Evolutionary conservation across 768 basidiomycete species (phyloP).

Genomic region (Basidioascus undulatus): DNA sequence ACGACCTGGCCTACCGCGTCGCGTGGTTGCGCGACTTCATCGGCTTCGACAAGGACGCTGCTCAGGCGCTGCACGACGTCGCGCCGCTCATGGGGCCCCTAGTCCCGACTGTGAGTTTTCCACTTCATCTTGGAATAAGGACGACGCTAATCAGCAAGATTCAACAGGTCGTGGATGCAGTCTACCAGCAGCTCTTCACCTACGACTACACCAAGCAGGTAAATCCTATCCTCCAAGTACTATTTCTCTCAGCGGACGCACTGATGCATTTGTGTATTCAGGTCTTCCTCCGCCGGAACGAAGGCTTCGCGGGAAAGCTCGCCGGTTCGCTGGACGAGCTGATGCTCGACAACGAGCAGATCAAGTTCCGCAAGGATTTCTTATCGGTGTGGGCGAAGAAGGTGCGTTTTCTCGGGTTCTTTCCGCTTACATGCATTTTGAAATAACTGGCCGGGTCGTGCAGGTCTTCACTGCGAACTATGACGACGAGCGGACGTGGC

Average conservation of each 20-base stretch:
- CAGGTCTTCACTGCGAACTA: too few species aligned
- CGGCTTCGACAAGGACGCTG: constrained; percentile 1
- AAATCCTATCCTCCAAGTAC: too few species aligned
- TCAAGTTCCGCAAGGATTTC: constrained; percentile 2
- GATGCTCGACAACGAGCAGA: constrained; percentile 1
- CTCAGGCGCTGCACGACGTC: not conserved
- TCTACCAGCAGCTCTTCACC: constrained; percentile 4
- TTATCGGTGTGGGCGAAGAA: not conserved
- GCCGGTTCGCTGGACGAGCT: not conserved
- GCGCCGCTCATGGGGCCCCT: not conserved
- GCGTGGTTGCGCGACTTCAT: not conserved
- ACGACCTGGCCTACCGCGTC: constrained; percentile 1
- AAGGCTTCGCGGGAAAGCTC: not conserved
- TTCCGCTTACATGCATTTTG: too few species aligned
- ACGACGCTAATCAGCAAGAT: not conserved
- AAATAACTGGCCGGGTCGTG: too few species aligned
- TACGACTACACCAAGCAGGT: not conserved
- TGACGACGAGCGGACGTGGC: not conserved
- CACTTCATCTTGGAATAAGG: too few species aligned
- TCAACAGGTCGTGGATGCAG: not conserved
- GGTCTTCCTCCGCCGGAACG: not conserved
- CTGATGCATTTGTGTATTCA: too few species aligned
- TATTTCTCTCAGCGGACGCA: too few species aligned
- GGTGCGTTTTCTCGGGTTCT: not conserved
- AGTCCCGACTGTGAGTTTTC: too few species aligned